A percentile compares a stretch with the other conserved stretches of the same genome.
Evolutionary conservation across 768 basidiomycete genomes (phyloP).

Genomic region (Naganishia onofrii): DNA sequence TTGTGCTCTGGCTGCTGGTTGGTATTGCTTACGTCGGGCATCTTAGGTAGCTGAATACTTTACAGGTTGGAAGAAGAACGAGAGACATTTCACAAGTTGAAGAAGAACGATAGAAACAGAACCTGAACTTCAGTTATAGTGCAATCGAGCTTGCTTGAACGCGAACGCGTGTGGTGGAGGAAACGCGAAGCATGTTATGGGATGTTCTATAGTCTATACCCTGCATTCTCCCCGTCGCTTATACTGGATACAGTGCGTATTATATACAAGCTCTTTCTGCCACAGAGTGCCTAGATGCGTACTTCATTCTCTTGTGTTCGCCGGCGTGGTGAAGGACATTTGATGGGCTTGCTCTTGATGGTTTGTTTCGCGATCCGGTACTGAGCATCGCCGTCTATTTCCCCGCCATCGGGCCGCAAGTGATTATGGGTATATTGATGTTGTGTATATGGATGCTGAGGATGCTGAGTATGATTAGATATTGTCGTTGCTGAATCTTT

Average conservation of each 20-base stretch:
- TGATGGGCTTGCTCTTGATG: slow-evolving; percentile 17
- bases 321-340: slow-evolving; percentile 11
- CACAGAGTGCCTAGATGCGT: neutral
- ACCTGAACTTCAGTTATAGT: neutral
- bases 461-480: neutral
- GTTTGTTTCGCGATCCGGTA: neutral
- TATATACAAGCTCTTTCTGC: too few species aligned
- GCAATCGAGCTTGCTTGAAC: neutral
- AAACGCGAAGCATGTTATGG: neutral
- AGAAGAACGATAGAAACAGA: too few species aligned
- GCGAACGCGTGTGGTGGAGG: slow-evolving; percentile 1
- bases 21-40: neutral
- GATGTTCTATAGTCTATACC: neutral
- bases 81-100: too few species aligned
- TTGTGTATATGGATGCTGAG: neutral
- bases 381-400: neutral
- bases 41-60: too few species aligned
- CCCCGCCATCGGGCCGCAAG: neutral
- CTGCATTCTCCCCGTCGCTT: neutral
- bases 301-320: slow-evolving; percentile 2
- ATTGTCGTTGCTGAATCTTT: neutral
- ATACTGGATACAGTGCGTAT: neutral
- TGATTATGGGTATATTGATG: neutral
- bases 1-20: slow-evolving; percentile 2
- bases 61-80: too few species aligned